Evolutionary conservation across 768 basidiomycete species (phyloP).

Genomic region (Leccinum obscurum): DNA sequence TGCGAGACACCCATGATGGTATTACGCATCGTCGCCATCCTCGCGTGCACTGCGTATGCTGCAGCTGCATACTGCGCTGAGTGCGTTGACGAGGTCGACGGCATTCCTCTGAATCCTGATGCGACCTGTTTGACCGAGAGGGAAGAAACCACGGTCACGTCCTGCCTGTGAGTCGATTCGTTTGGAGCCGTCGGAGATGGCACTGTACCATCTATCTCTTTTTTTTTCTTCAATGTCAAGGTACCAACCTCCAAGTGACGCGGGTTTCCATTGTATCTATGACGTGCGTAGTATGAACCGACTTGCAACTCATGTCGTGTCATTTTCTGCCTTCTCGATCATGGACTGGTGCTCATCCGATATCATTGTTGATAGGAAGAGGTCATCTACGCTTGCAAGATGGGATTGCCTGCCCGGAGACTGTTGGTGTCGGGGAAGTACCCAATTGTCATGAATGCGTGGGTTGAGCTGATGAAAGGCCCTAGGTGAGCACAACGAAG

Average conservation of each 20-base stretch:
- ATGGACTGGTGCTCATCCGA: neutral
- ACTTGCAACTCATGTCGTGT: neutral
- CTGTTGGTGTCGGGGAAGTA: neutral
- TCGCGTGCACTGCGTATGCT: neutral
- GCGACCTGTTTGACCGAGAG: neutral
- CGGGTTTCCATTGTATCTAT: neutral
- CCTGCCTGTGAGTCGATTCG: conserved; percentile 1
- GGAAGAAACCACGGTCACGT: neutral
- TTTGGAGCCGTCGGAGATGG: neutral
- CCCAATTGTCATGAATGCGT: neutral
- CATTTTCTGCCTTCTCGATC: neutral
- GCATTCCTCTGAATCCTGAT: neutral
- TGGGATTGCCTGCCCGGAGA: neutral
- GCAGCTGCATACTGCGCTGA: neutral
- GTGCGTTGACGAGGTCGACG: neutral
- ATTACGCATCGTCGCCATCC: neutral
- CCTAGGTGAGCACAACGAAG: too few relatives aligned
- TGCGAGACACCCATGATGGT: neutral
- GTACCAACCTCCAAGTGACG: neutral
- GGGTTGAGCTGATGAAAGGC: neutral
- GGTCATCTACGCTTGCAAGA: neutral
- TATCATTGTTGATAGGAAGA: neutral
- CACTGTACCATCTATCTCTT: neutral
- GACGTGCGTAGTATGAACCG: conserved; percentile 1
- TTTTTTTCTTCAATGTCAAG: neutral